A percentile compares a stretch with the other conserved stretches of the same genome.
Conservation (phyloP, 257 asterid genomes). For the Catharanthus roseus region DNA sequence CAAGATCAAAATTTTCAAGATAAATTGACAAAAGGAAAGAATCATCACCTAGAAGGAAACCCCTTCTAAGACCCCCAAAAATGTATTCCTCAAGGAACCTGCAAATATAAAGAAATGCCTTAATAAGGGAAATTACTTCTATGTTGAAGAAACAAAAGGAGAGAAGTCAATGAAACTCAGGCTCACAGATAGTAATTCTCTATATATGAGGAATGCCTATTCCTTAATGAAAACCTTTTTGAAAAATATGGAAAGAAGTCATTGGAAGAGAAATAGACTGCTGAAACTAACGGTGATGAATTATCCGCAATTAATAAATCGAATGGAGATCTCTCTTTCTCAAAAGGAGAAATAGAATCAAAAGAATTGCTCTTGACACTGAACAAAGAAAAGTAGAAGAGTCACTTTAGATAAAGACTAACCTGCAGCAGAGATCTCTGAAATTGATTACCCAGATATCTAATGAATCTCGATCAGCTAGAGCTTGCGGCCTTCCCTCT, state of each 20-base stretch:
- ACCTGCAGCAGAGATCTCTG: constrained; percentile 49
- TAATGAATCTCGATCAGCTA: constrained; percentile 22
- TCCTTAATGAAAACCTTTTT: not conserved
- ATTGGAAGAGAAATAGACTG: not conserved
- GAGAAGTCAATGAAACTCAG: not conserved
- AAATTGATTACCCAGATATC: constrained; percentile 21
- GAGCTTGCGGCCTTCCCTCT: constrained; percentile 27
- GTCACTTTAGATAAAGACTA: constrained; percentile 14
- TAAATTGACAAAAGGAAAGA: constrained; percentile 11
- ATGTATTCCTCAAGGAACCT: constrained; percentile 15
- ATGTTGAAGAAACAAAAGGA: not conserved
- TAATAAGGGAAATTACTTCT: not conserved
- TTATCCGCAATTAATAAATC: not conserved
- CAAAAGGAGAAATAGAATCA: not conserved
- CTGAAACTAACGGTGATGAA: not conserved
- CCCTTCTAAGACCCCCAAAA: constrained; percentile 21
- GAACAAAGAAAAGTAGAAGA: not conserved
- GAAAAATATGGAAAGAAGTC: not conserved
- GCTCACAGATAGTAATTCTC: not conserved
- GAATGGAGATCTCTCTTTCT: not conserved
- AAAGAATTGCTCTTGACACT: not conserved
- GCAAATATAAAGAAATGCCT: constrained; percentile 5
- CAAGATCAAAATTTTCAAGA: constrained; percentile 18
- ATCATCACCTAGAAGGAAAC: constrained; percentile 13
- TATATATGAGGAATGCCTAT: not conserved